These are phyloP conservation scores for Acacia crassicarpa DNA, from an alignment of 306 rosid genomes.

Conservation along the genomic window DNA sequence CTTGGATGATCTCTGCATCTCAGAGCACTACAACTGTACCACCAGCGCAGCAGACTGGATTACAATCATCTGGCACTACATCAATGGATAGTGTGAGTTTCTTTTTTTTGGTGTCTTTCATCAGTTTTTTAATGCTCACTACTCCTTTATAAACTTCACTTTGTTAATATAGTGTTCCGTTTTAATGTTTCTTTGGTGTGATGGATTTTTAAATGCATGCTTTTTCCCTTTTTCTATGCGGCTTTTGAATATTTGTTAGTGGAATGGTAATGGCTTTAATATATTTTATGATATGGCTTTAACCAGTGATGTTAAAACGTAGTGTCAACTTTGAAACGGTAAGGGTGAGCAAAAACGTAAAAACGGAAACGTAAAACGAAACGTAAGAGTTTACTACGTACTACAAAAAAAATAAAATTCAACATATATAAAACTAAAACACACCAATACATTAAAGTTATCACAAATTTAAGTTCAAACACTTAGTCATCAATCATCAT, in stretches of 20 bases:
- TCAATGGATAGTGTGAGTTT: conserved; percentile 57
- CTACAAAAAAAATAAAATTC: too few species aligned
- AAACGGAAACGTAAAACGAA: too few species aligned
- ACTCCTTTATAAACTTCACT: neutral
- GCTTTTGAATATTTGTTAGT: conserved; percentile 5
- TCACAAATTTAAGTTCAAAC: too few species aligned
- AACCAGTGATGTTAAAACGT: too few species aligned
- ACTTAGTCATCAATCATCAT: too few species aligned
- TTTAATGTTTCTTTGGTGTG: conserved; percentile 15
- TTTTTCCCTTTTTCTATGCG: neutral
- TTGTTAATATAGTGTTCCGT: conserved; percentile 15
- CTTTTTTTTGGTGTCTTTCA: neutral
- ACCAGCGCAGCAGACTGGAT: conserved; percentile 60
- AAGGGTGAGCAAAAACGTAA: too few species aligned
- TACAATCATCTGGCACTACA: conserved; percentile 56
- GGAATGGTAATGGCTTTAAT: conserved; percentile 12
- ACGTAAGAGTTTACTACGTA: too few species aligned
- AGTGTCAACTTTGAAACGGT: too few species aligned
- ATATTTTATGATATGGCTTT: conserved; percentile 2
- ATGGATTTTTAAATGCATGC: conserved; percentile 13
- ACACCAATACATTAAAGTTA: too few species aligned
- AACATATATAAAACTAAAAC: too few species aligned
- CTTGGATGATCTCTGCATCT: conserved; percentile 74
- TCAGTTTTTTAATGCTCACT: neutral
- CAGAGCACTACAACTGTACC: conserved; percentile 55